Evolutionary conservation across 1,139 yeast species (phyloP), one percentile per base, ranked within the genome.

Genomic region (Pichia sp.): DNA sequence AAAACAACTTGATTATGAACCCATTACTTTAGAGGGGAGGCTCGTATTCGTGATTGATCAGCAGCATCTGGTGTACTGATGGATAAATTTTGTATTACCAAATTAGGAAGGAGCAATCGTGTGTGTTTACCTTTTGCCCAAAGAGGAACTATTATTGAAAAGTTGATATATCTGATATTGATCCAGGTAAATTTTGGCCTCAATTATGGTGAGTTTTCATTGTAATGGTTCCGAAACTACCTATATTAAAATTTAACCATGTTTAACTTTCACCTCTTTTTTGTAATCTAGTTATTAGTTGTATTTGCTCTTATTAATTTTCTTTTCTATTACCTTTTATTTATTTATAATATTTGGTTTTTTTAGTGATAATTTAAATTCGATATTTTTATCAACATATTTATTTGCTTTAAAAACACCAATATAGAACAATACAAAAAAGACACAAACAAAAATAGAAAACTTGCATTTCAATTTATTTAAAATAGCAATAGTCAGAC

Each of bases 121-220:
- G 23, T 16, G 12, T 45, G 46, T 47, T 47, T 41, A 34, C 25
- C 25, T 35, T 50, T 44, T 39, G 3, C 52, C 45, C 11, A 27
- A 47, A 31, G 25, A 40, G 52, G 51, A 31, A 48, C 38, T 43
- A 37, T 48, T 40, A 39, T 35, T 42, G 36, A 9, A 25, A 12
- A 4, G 3, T 22, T 2, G 22, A 23, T 37, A n/a, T 35, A 16
- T 16, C 16, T 16, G 16, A 16, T 16, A 11, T 30, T 30, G 22
- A 30, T 30, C 16, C 22, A n/a, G 16, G 16, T 16, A 16, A 16
- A 16, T 1, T 16, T 16, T 30, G 32, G 3, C 16, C 7, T 30
- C 20, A 29, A 30, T 6, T 30, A 30, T 22, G 23, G 20, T 30
- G 33, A 30, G n/a, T 16, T 7, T 30, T 8, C n/a, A 16, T 30